Base-by-base conservation (phyloP, 2,329 filamentous ascomycete species). In the Pyrenophora seminiperda region DNA sequence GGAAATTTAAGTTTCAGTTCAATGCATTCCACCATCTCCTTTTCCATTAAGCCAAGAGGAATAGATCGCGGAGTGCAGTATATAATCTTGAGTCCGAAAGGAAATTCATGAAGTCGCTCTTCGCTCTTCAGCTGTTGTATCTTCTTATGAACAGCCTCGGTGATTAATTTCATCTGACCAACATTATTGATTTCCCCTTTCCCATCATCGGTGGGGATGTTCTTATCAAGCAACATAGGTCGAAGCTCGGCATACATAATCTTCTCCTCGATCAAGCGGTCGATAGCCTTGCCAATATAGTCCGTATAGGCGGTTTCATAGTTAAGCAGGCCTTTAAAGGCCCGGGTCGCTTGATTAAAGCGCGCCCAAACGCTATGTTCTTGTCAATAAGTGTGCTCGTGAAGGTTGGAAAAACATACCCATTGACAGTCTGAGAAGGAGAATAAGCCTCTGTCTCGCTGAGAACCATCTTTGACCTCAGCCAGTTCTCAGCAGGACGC, bases 201-300 rank as follows among this genome's bases (percentile, higher is more conserved):
- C 3, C 85, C 85, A 50, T 87, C 79, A 59, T 86, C 78, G 17
- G 66, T 76, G 51, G 80, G 85, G 6, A 89, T 80, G 33, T 80
- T 80, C 61, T 89, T 89, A 44, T 77, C 78, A 78, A 89, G 82
- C 34, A 89, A 83, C 72, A 88, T 89, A 2, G 85, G 86, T 20
- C 87, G 79, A 32, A 89, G 82, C 70, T 90, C 87, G 20, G 85
- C 86, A 60, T 89, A 89, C 71, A 87, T 86, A 56, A 90, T 85
- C 34, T 83, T 83, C 63, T 89, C 85, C 5, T 75, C 63, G 17
- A 84, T 79, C 67, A 89, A 85, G 52, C 84, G 81, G 49, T 84
- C 74, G 9, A 89, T 81, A 15, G 83, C 83, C 3, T 74, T 67
- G 7, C 76, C 73, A 2, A 85, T 87, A 59, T 90, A 90, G 66